Evolutionary conservation across 2,329 filamentous ascomycete genomes (phyloP), one percentile per base, ranked within the genome.

Genomic region (Penicillium sp.): DNA sequence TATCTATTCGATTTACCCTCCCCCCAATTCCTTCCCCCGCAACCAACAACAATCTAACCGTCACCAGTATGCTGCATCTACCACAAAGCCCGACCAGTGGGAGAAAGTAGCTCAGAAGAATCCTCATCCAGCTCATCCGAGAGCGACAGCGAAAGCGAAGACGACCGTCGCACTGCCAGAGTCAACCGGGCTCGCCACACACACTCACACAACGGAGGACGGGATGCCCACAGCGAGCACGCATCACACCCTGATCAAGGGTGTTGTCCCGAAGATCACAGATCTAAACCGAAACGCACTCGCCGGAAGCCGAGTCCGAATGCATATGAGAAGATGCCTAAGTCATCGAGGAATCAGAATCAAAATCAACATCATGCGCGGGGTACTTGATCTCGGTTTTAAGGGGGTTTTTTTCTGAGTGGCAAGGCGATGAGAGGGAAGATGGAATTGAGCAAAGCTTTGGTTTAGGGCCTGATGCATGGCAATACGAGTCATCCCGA

Each of bases 41-140:
- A 9, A 12, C 12, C 19, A 9, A 45, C 12, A 21, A 50, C 35
- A 27, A 23, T 15, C 41, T 58, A 19, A 35, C 10, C 43, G 27
- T 17, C n/a, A 17, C 17, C 48, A 96, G 94, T 97, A n/a, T 99
- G 94, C 83, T 99, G 94, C 75, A 99, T 99, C 75, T 99, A 97
- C 78, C 93, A 97, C 78, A 89, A 89, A 60, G 88, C 91, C 7
- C 89, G 89, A 65, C 85, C 82, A 12, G 86, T 91, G 4, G 91
- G 89, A 72, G 93, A 97, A 74, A 94, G 90, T 33, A 92, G 88
- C 58, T 78, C 76, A 19, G 78, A 80, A n/a, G 78, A 80, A 65
- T 78, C 76, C 9, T 53, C 50, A 27, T 86, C 86, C 15, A 82
- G 81, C 46, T 82, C 80, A 1, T 80, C 80, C 13, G 76, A 80